A percentile compares a stretch with the other conserved stretches of the same genome.
Conservation (phyloP, 1,284 basidiomycete genomes). For the Termitomyces sp. region DNA sequence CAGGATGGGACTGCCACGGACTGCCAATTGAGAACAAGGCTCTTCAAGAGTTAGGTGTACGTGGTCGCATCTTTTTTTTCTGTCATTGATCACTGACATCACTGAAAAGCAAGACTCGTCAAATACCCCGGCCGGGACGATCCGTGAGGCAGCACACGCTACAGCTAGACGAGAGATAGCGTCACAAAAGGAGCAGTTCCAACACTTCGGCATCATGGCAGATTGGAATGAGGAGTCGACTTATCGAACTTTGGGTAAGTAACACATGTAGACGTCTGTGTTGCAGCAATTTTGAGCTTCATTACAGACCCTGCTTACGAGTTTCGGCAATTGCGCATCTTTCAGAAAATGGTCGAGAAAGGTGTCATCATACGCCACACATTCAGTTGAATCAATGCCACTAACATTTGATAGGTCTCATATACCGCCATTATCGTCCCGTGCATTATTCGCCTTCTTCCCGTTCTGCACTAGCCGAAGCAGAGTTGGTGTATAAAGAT, state of each 20-base stretch:
- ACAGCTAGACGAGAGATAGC: slow-evolving; percentile 78
- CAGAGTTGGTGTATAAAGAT: slow-evolving; percentile 89
- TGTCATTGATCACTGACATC: neutral
- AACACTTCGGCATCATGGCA: slow-evolving; percentile 86
- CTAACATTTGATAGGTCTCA: slow-evolving; percentile 49
- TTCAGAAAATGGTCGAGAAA: slow-evolving; percentile 85
- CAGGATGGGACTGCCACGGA: slow-evolving; percentile 99
- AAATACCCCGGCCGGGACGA: slow-evolving; percentile 51
- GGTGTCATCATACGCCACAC: slow-evolving; percentile 36
- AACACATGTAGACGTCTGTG: neutral
- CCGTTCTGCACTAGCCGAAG: slow-evolving; percentile 90
- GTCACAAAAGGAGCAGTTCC: slow-evolving; percentile 79
- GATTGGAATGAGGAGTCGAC: slow-evolving; percentile 80
- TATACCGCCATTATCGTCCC: slow-evolving; percentile 85
- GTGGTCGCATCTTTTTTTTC: slow-evolving; percentile 18
- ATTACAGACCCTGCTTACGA: slow-evolving; percentile 78
- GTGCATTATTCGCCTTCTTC: slow-evolving; percentile 97
- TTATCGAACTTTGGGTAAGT: slow-evolving; percentile 81
- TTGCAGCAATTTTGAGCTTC: neutral
- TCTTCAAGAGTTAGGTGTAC: slow-evolving; percentile 67
- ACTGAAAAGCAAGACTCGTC: slow-evolving; percentile 44
- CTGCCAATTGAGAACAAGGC: slow-evolving; percentile 96
- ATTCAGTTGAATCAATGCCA: neutral
- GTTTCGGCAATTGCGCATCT: slow-evolving; percentile 82
- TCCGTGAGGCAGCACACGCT: slow-evolving; percentile 68